phyloP scores from a whole-genome alignment of 495 filamentous ascomycete species.

The Hypoxylon subgilvum region DNA sequence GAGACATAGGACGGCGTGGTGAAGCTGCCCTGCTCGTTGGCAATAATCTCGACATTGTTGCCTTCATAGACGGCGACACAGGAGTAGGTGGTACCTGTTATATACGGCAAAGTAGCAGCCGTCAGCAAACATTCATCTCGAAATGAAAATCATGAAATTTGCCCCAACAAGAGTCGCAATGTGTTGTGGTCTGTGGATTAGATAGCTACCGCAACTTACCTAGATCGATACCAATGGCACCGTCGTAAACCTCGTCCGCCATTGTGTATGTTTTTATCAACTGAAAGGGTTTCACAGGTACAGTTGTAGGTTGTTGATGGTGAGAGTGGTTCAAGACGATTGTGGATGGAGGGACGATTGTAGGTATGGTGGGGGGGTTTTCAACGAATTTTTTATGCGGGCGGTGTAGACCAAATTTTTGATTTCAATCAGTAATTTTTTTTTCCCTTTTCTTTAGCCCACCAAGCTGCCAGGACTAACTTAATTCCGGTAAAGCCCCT shows the following conservation, averaged over 20 bases:
- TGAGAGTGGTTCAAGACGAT: slow-evolving; percentile 18
- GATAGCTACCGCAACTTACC: slow-evolving; percentile 64
- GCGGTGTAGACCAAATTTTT: slow-evolving; percentile 32
- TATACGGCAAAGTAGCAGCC: slow-evolving; percentile 19
- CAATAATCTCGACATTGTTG: slow-evolving; percentile 99
- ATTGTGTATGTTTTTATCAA: slow-evolving; percentile 55
- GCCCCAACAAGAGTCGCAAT: slow-evolving; percentile 12
- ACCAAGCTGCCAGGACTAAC: slow-evolving; percentile 23
- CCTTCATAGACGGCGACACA: slow-evolving; percentile 99
- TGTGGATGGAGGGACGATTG: slow-evolving; percentile 5
- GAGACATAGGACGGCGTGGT: slow-evolving; percentile 98
- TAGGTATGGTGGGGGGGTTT: slow-evolving; percentile 22
- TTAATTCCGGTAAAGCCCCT: slow-evolving; percentile 29
- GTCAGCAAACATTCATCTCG: slow-evolving; percentile 17
- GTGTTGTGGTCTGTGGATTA: neutral
- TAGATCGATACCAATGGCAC: slow-evolving; percentile 99
- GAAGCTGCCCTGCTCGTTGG: slow-evolving; percentile 99
- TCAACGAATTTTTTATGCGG: slow-evolving; percentile 35
- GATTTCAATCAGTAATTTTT: slow-evolving; percentile 24
- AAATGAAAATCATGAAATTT: no score
- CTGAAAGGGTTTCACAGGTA: slow-evolving; percentile 18
- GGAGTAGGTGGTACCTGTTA: slow-evolving; percentile 94
- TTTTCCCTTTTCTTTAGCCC: slow-evolving; percentile 22
- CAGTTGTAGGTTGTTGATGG: slow-evolving; percentile 7
- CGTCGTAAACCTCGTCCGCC: slow-evolving; percentile 97